A percentile compares a stretch with the other conserved stretches of the same genome.
phyloP scores from a whole-genome alignment of 2,329 filamentous ascomycete species.

The Colletotrichum filicis region DNA sequence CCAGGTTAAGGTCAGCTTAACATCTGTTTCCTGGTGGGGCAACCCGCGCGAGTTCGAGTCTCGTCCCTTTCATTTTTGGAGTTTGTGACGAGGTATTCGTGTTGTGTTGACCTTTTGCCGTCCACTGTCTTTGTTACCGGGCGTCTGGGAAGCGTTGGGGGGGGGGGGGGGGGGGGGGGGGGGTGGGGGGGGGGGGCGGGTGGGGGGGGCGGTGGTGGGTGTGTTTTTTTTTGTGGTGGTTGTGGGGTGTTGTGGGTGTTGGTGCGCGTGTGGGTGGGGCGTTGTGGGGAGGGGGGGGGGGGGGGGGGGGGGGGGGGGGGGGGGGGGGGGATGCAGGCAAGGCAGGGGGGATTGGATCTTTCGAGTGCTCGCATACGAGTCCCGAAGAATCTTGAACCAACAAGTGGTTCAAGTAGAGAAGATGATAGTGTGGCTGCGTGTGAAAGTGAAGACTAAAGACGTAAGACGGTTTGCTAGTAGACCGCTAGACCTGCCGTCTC shows the following conservation, averaged over 20 bases:
- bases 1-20: neutral
- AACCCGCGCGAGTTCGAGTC: neutral
- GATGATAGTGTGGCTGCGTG: neutral
- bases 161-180: no score
- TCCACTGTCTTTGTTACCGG: neutral
- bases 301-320: no score
- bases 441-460: neutral
- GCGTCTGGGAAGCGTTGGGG: neutral
- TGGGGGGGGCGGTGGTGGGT: no score
- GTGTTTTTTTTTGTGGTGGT: no score
- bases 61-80: neutral
- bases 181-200: no score
- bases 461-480: neutral
- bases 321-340: no score
- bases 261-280: no score
- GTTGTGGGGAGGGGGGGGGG: no score
- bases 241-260: no score
- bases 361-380: neutral
- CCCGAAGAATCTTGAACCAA: neutral
- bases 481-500: constrained; percentile 12
- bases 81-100: neutral
- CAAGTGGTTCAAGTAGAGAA: neutral
- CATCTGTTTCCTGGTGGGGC: neutral
- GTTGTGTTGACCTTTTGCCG: neutral
- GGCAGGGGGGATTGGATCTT: neutral